A percentile compares a stretch with the other conserved stretches of the same genome.
These are phyloP conservation scores for Leccinum angustisporum DNA, from an alignment of 1,284 basidiomycete genomes.

Conservation along the genomic window DNA sequence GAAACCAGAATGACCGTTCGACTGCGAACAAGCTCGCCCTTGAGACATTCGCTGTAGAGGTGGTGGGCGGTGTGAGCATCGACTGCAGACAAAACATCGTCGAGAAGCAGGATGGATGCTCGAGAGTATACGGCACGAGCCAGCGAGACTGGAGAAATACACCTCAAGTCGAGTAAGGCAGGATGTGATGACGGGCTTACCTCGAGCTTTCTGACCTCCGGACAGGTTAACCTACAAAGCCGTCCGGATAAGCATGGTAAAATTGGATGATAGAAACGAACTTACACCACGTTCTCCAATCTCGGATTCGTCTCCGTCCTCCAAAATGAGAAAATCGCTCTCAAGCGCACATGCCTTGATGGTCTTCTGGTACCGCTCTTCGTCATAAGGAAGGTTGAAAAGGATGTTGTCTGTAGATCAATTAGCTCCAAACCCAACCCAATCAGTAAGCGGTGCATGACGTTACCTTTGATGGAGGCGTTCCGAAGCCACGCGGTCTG, in stretches of 20 bases:
- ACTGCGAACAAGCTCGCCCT: constrained; percentile 78
- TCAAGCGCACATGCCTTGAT: constrained; percentile 61
- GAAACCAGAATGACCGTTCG: constrained; percentile 87
- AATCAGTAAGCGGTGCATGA: not conserved
- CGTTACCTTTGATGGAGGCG: constrained; percentile 80
- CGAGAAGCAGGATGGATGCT: constrained; percentile 82
- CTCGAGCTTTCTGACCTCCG: constrained; percentile 94
- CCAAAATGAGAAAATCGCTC: constrained; percentile 85
- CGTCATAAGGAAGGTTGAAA: constrained; percentile 82
- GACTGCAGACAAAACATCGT: constrained; percentile 83
- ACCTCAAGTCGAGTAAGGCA: not conserved
- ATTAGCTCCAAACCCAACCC: constrained; percentile 9
- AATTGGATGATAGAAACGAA: constrained; percentile 9
- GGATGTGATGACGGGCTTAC: constrained; percentile 36
- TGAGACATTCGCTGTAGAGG: constrained; percentile 79
- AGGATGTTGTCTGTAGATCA: constrained; percentile 77
- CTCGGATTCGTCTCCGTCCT: constrained; percentile 92
- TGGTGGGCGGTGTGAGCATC: constrained; percentile 90
- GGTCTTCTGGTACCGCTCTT: constrained; percentile 61
- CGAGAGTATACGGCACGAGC: constrained; percentile 94
- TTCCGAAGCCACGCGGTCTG: constrained; percentile 84
- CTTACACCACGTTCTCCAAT: constrained; percentile 83
- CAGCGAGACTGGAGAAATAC: constrained; percentile 61
- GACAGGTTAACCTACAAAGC: constrained; percentile 74
- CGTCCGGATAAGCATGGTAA: not conserved